Percentiles rank a stretch among this genome's conserved stretches.
phyloP scores from a whole-genome alignment of 768 basidiomycete species.

The Pulveroboletus sp. region DNA sequence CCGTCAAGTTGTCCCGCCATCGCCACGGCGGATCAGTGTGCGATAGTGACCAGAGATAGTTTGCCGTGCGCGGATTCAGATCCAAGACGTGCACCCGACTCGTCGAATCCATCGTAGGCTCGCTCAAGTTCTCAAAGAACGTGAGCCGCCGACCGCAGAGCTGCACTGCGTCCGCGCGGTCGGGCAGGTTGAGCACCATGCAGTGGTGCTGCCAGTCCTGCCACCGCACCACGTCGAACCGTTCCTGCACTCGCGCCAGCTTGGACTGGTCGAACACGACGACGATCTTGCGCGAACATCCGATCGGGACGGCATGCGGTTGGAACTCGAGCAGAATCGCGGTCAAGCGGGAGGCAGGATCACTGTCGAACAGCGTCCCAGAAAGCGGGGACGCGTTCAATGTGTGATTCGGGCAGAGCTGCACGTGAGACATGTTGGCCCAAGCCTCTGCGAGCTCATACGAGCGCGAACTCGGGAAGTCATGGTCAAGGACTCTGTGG shows the following conservation, averaged over 20 bases:
- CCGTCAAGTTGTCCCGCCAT: conserved; percentile 24
- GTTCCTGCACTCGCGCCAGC: conserved; percentile 41
- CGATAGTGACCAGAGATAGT: conserved; percentile 25
- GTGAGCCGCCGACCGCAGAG: conserved; percentile 30
- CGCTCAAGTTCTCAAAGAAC: conserved; percentile 29
- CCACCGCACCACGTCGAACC: conserved; percentile 50
- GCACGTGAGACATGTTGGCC: conserved; percentile 41
- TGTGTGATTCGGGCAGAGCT: conserved; percentile 47
- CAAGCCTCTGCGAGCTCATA: conserved; percentile 57
- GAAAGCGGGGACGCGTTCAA: conserved; percentile 36
- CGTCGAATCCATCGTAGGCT: conserved; percentile 8
- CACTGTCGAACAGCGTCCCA: conserved; percentile 53
- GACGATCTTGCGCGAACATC: conserved; percentile 40
- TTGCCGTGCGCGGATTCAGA: conserved; percentile 27
- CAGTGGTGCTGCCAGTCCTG: conserved; percentile 46
- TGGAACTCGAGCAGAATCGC: conserved; percentile 42
- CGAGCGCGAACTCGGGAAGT: conserved; percentile 16
- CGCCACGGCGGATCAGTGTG: conserved; percentile 29
- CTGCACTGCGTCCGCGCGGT: conserved; percentile 28
- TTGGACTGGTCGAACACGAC: conserved; percentile 54
- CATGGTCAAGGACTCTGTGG: conserved; percentile 5
- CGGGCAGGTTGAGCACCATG: conserved; percentile 32
- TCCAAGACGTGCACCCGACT: conserved; percentile 30
- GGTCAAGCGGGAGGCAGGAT: conserved; percentile 48
- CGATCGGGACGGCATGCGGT: conserved; percentile 32